Percentiles rank a stretch among this genome's conserved stretches.
These are phyloP conservation scores for Spergularia marina DNA, from an alignment of 148 eudicot species.

Conservation along the genomic window DNA sequence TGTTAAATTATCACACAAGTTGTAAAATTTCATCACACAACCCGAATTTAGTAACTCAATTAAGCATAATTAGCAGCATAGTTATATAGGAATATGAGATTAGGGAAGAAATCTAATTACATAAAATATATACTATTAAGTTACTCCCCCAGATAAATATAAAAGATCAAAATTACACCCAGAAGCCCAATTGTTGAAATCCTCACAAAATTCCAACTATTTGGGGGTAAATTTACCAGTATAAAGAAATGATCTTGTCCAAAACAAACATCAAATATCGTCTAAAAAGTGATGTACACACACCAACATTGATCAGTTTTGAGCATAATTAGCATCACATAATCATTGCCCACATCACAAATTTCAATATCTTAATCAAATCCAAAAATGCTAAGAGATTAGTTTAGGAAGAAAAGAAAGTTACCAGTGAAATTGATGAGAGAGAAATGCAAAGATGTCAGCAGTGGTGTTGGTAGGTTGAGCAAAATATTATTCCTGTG, in stretches of 20 bases:
- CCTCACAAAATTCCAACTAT: background rate
- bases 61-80: background rate
- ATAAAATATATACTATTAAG: no score
- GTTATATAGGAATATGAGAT: no score
- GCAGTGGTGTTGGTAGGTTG: background rate
- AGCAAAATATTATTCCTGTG: background rate
- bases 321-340: conserved; percentile 3
- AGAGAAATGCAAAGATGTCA: background rate
- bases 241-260: background rate
- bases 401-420: background rate
- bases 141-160: background rate
- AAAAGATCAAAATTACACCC: background rate
- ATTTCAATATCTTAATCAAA: no score
- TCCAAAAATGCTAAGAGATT: background rate
- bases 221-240: no score
- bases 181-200: background rate
- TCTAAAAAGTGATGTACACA: background rate
- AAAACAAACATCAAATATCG: background rate
- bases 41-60: background rate
- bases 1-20: background rate
- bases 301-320: background rate
- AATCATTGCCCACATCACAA: conserved; percentile 11
- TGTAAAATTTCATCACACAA: background rate
- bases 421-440: background rate
- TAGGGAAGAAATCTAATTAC: no score